These are phyloP conservation scores for Oryza meyeriana DNA, from an alignment of 176 grass and related monocot species.

Conservation along the genomic window DNA sequence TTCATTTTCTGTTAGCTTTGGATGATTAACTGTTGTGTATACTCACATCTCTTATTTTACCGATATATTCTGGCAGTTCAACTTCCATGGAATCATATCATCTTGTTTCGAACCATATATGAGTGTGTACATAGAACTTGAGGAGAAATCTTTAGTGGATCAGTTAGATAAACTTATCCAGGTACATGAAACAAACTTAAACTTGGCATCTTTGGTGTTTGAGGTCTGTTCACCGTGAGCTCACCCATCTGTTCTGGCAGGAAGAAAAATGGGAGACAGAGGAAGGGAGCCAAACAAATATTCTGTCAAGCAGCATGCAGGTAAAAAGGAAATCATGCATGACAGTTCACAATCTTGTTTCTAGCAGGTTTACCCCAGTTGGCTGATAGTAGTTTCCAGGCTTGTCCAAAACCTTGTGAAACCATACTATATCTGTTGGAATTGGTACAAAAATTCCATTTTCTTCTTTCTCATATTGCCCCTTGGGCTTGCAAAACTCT, in stretches of 20 bases:
- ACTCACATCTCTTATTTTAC: slow-evolving; percentile 18
- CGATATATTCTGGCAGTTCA: slow-evolving; percentile 62
- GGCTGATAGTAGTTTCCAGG: not conserved
- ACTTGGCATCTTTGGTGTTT: slow-evolving; percentile 13
- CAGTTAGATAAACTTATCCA: slow-evolving; percentile 98
- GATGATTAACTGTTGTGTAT: slow-evolving; percentile 9
- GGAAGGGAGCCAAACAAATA: slow-evolving; percentile 97
- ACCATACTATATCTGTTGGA: not conserved
- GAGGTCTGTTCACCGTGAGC: slow-evolving; percentile 16
- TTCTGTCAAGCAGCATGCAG: slow-evolving; percentile 98
- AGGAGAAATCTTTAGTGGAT: slow-evolving; percentile 93
- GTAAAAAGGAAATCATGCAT: slow-evolving; percentile 27
- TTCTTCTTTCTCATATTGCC: not conserved
- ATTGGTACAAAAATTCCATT: not conserved
- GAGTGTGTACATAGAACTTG: slow-evolving; percentile 91
- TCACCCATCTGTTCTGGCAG: slow-evolving; percentile 41
- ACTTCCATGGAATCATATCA: slow-evolving; percentile 97
- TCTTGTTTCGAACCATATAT: slow-evolving; percentile 98
- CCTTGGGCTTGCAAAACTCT: not conserved
- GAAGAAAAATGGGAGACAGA: slow-evolving; percentile 99
- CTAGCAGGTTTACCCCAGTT: not conserved
- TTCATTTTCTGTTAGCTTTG: slow-evolving; percentile 8
- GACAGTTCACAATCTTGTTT: slow-evolving; percentile 14
- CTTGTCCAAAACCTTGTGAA: not conserved
- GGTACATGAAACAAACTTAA: slow-evolving; percentile 42